A percentile compares a stretch with the other conserved stretches of the same genome.
phyloP scores from a whole-genome alignment of 345 rosid species.

The Eucalyptus pauciflora region DNA sequence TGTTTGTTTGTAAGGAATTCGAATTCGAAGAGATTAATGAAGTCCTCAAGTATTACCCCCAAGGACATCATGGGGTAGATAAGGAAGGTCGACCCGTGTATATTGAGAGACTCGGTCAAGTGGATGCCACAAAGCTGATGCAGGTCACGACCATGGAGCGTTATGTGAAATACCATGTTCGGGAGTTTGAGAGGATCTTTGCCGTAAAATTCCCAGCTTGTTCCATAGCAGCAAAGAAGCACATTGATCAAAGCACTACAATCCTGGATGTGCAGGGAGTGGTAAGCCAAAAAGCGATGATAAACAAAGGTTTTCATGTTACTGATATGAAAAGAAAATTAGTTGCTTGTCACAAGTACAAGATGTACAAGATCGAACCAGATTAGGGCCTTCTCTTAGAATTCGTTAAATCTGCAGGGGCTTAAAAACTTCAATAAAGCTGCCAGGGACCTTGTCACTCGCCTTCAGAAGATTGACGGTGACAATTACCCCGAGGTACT shows the following conservation, averaged over 20 bases:
- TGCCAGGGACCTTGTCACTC: constrained; percentile 80
- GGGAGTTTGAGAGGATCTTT: constrained; percentile 87
- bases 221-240: constrained; percentile 76
- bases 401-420: constrained; percentile 32
- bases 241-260: constrained; percentile 92
- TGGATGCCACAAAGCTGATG: constrained; percentile 79
- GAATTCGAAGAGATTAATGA: constrained; percentile 58
- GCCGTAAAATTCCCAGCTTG: constrained; percentile 77
- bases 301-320: not conserved
- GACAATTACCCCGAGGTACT: constrained; percentile 92
- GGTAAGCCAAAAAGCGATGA: constrained; percentile 31
- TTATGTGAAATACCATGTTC: constrained; percentile 82
- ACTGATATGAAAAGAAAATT: not conserved
- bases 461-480: constrained; percentile 84
- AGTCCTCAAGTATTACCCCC: constrained; percentile 74
- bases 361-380: not conserved
- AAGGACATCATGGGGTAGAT: constrained; percentile 93
- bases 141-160: constrained; percentile 92
- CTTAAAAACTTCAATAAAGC: constrained; percentile 82
- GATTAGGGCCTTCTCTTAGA: not conserved
- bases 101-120: constrained; percentile 80
- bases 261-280: constrained; percentile 98
- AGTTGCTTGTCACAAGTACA: not conserved
- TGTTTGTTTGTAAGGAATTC: constrained; percentile 37
- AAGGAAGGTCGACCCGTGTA: constrained; percentile 93